These are phyloP conservation scores for Peterozyma toletana DNA, from an alignment of 805 yeast species.

Conservation along the genomic window DNA sequence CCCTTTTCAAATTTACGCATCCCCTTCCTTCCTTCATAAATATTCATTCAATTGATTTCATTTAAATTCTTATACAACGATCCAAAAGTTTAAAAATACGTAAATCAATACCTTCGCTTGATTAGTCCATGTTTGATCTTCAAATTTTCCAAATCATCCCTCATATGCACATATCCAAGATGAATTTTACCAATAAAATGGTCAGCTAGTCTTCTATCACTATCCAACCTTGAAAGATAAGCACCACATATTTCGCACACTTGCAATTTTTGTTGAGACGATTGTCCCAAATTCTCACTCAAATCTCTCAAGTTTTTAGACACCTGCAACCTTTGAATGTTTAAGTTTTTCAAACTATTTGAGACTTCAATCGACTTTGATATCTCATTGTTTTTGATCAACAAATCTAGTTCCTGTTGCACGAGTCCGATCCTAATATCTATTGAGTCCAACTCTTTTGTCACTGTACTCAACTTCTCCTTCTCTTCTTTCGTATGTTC, in stretches of 20 bases:
- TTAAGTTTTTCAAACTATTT: constrained; percentile 34
- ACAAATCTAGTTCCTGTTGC: constrained; percentile 54
- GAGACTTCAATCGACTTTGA: constrained; percentile 44
- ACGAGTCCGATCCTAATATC: constrained; percentile 60
- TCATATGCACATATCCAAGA: constrained; percentile 71
- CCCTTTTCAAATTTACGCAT: no score
- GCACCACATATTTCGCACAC: constrained; percentile 91
- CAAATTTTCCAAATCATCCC: constrained; percentile 42
- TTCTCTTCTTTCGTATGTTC: constrained; percentile 68
- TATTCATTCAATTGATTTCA: no score
- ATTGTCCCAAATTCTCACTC: constrained; percentile 70
- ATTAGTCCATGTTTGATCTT: constrained; percentile 13
- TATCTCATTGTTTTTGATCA: constrained; percentile 42
- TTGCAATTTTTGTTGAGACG: constrained; percentile 85
- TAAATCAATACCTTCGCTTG: neutral
- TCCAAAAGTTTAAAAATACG: neutral
- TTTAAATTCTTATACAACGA: neutral
- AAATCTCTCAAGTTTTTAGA: constrained; percentile 52
- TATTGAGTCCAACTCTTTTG: constrained; percentile 49
- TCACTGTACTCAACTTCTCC: constrained; percentile 16
- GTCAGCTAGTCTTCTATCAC: constrained; percentile 81
- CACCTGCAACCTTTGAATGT: constrained; percentile 39
- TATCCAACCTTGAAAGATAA: constrained; percentile 75
- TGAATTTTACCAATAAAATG: constrained; percentile 88
- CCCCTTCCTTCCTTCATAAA: no score